Conservation (phyloP, 371 early-diverging fungal genomes). For the Batrachochytrium dendrobatidis region DNA sequence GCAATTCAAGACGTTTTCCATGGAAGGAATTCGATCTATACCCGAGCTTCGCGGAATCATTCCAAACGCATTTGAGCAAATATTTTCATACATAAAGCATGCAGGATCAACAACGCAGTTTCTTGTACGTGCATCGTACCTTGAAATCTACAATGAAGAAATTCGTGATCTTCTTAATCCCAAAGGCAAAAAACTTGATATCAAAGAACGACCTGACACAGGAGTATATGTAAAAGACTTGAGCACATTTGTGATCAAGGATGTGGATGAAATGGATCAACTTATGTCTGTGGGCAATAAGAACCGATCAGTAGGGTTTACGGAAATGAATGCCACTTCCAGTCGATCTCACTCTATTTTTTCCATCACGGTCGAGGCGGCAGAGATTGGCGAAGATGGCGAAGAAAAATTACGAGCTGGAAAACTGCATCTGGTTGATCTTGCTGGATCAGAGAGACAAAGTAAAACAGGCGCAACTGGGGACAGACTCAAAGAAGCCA, state of each 20-base stretch:
- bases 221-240: conserved; percentile 58
- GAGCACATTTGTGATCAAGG: conserved; percentile 42
- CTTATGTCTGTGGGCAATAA: conserved; percentile 50
- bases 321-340: conserved; percentile 53
- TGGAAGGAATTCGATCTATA: conserved; percentile 48
- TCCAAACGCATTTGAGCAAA: conserved; percentile 45
- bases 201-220: conserved; percentile 53
- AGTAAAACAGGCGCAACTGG: conserved; percentile 57
- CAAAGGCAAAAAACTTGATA: conserved; percentile 39
- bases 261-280: conserved; percentile 49
- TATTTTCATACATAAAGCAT: conserved; percentile 40
- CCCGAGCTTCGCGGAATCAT: conserved; percentile 51
- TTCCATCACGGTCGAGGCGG: conserved; percentile 49
- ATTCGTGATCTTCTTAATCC: conserved; percentile 75
- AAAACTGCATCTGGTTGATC: conserved; percentile 59
- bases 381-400: conserved; percentile 29
- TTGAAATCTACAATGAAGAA: conserved; percentile 91
- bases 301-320: conserved; percentile 54
- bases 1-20: conserved; percentile 44
- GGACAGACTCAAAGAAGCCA: conserved; percentile 58
- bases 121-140: conserved; percentile 69
- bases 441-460: conserved; percentile 69
- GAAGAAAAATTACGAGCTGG: conserved; percentile 45
- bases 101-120: conserved; percentile 46
- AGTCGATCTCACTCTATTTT: conserved; percentile 60